A percentile compares a stretch with the other conserved stretches of the same genome.
phyloP scores from a whole-genome alignment of 192 early-diverging fungal species.

The Coemansia sp. region DNA sequence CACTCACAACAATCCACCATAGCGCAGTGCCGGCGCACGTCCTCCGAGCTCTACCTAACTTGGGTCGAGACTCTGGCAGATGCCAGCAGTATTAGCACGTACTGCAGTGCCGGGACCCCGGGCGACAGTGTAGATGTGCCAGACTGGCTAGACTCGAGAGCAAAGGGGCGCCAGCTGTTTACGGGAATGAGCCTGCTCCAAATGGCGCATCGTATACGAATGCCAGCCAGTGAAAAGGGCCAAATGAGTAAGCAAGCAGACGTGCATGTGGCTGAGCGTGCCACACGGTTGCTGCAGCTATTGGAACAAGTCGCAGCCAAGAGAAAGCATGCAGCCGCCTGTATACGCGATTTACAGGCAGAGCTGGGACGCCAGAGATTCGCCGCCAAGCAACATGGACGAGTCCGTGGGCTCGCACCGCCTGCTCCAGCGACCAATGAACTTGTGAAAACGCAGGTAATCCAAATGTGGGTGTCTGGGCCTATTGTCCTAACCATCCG shows the following conservation, averaged over 20 bases:
- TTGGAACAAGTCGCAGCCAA: not conserved
- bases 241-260: not conserved
- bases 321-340: not conserved
- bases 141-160: not conserved
- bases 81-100: not conserved
- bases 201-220: not conserved
- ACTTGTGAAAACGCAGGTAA: not conserved
- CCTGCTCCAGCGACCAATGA: not conserved
- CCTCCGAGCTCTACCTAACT: not conserved
- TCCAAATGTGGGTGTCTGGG: not conserved
- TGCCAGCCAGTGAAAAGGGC: not conserved
- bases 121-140: not conserved
- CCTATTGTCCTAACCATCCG: not conserved
- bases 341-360: not conserved
- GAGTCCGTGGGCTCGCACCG: not conserved
- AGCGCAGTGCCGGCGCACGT: not conserved
- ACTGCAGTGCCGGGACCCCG: not conserved
- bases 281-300: not conserved
- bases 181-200: not conserved
- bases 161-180: not conserved
- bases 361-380: conserved; percentile 4
- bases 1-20: not conserved
- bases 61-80: not conserved
- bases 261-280: not conserved
- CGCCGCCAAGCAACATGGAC: not conserved